These are phyloP conservation scores for Solanum pennellii DNA, from an alignment of 257 asterid species.

Conservation along the genomic window DNA sequence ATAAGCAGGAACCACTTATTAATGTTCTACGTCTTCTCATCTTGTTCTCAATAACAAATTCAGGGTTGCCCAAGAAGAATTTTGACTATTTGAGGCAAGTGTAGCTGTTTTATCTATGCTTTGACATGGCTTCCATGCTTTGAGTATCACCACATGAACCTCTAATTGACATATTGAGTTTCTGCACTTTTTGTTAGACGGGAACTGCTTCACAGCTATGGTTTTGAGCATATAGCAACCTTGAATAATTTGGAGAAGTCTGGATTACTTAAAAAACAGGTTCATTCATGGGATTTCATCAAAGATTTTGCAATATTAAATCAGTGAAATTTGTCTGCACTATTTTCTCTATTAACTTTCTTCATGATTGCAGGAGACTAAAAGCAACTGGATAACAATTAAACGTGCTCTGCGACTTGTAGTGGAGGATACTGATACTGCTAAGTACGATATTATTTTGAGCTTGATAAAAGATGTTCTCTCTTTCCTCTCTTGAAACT, in stretches of 20 bases:
- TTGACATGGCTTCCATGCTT: not conserved
- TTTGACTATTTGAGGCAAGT: conserved; percentile 91
- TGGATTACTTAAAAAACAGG: conserved; percentile 86
- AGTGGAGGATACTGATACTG: conserved; percentile 76
- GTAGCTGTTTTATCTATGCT: not conserved
- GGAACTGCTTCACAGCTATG: conserved; percentile 96
- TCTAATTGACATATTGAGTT: not conserved
- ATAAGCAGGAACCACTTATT: conserved; percentile 82
- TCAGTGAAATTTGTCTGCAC: not conserved
- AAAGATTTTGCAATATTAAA: not conserved
- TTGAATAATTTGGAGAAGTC: conserved; percentile 91
- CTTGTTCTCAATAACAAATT: conserved; percentile 78
- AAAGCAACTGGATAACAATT: conserved; percentile 76
- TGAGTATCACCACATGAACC: not conserved
- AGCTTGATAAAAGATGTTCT: not conserved
- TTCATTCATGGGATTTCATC: not conserved
- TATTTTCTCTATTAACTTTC: not conserved
- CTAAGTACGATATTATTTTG: conserved; percentile 45
- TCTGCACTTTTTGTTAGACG: conserved; percentile 43
- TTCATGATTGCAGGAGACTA: conserved; percentile 58
- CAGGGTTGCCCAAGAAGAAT: conserved; percentile 76
- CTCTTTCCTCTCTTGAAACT: not conserved
- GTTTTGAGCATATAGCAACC: conserved; percentile 86
- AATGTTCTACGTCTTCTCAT: conserved; percentile 72
- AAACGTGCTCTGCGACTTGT: conserved; percentile 83